Evolutionary conservation across 176 grass and related monocot genomes (phyloP), one percentile per base, ranked within the genome.

Genomic region (Avena eriantha): DNA sequence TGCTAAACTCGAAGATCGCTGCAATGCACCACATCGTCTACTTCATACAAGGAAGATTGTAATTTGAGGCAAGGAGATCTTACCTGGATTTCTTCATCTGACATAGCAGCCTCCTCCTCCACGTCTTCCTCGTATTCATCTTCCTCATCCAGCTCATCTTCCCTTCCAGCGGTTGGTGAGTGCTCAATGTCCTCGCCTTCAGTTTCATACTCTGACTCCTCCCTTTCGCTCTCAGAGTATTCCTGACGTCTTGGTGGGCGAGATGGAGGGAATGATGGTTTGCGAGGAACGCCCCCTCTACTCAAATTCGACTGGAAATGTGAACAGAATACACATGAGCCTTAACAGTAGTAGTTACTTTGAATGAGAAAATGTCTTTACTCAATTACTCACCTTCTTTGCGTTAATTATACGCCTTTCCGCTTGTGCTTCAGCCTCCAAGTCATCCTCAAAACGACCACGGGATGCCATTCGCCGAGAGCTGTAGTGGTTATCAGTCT

Each of bases 151-250:
- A 86, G 77, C 58, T 93, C 93, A 34, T 94, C 97, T 84, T 87
- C 97, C 88, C 92, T 89, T 84, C 89, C 80, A 72, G 71, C 77
- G n/a, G 82, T n/a, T 15, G 90, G 92, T 34, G 89, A 99, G 56
- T 88, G 69, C 57, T 94, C 92, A 84, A 94, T 83, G 65, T 96
- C 94, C 65, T 99, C 92, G 3, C 94, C 97, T n/a, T 96, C 92
- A 70, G 88, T 96, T 96, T 99, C 94, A 83, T 99, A 96, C 64
- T 96, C 97, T 35, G 94, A 96, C 69, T 94, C 97, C 78, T 94
- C 92, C 72, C 89, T 89, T 56, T 95, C 91, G 73, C 93, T 93
- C 84, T 87, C 91, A 18, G 89, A 93, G 77, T 96, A 96, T 84
- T 93, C 86, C 70, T 85, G 83, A 16, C 73, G 92, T 39, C 88